A percentile compares a stretch with the other conserved stretches of the same genome.
These are phyloP conservation scores for Phytophthora syringae DNA, from an alignment of 352 stramenopile genomes.

Conservation along the genomic window DNA sequence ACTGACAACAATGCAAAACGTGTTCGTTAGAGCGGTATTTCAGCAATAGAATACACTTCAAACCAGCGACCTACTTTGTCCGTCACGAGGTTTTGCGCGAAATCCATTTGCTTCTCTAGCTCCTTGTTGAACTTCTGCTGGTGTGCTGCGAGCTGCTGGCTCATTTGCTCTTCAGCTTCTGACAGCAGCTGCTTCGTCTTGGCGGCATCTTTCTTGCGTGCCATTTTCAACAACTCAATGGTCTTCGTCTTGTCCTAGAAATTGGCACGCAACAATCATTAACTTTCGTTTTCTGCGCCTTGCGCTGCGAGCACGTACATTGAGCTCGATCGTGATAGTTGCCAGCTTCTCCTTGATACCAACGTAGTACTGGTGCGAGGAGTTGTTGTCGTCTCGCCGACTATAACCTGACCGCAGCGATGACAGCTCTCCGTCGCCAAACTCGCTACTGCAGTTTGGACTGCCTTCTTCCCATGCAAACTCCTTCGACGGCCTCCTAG, in stretches of 20 bases:
- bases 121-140: conserved; percentile 74
- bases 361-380: conserved; percentile 65
- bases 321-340: conserved; percentile 80
- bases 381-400: conserved; percentile 32
- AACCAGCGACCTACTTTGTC: conserved; percentile 60
- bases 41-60: background rate
- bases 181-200: conserved; percentile 65
- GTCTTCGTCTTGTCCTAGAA: conserved; percentile 84
- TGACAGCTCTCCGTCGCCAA: conserved; percentile 13
- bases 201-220: conserved; percentile 75
- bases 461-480: conserved; percentile 47
- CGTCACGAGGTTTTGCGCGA: conserved; percentile 73
- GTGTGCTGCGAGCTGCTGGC: conserved; percentile 62
- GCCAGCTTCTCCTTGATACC: conserved; percentile 84
- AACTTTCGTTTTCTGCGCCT: conserved; percentile 1
- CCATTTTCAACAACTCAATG: conserved; percentile 80
- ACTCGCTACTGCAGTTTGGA: conserved; percentile 5
- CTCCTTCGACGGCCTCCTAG: conserved; percentile 19
- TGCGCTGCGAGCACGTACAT: conserved; percentile 42
- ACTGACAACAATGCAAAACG: conserved; percentile 33
- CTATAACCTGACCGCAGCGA: conserved; percentile 44
- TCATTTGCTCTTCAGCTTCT: conserved; percentile 55
- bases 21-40: background rate
- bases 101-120: conserved; percentile 83
- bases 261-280: background rate